phyloP scores from a whole-genome alignment of 202 grass and related monocot genomes.

The Panicum hallii region DNA sequence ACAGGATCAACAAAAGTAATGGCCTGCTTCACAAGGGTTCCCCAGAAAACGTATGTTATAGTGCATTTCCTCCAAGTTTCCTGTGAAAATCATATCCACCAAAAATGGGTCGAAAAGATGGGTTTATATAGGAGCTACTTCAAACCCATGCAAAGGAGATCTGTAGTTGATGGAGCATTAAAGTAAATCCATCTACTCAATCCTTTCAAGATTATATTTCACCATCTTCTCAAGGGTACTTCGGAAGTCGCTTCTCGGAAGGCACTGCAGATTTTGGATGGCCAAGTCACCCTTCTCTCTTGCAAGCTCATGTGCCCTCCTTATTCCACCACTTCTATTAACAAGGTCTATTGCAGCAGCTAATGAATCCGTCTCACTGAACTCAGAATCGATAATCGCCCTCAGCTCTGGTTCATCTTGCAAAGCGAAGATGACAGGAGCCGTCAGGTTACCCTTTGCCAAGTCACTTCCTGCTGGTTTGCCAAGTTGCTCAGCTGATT shows the following conservation, averaged over 20 bases:
- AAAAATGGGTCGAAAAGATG: neutral
- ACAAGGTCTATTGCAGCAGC: constrained; percentile 75
- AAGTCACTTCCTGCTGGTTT: constrained; percentile 80
- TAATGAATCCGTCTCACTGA: constrained; percentile 67
- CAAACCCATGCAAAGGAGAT: neutral
- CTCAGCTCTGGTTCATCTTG: constrained; percentile 66
- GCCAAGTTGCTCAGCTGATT: constrained; percentile 84
- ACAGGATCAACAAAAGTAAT: neutral
- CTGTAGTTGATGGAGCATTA: constrained; percentile 15
- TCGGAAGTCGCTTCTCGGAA: constrained; percentile 71
- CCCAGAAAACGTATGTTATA: neutral
- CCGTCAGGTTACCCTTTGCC: constrained; percentile 81
- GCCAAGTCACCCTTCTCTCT: constrained; percentile 79
- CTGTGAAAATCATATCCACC: neutral
- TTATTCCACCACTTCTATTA: constrained; percentile 64
- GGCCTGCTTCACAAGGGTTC: constrained; percentile 2
- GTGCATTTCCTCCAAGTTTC: neutral
- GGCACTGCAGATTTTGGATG: constrained; percentile 65
- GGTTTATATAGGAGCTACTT: constrained; percentile 2
- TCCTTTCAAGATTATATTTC: constrained; percentile 87
- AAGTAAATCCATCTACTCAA: constrained; percentile 53
- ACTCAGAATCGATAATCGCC: constrained; percentile 85
- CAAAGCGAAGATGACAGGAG: constrained; percentile 75
- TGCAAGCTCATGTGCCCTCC: constrained; percentile 74
- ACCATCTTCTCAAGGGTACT: constrained; percentile 78